Percentiles rank a stretch among this genome's conserved stretches.
phyloP scores from a whole-genome alignment of 768 basidiomycete genomes.

The Chlorophyllum brunneum region DNA sequence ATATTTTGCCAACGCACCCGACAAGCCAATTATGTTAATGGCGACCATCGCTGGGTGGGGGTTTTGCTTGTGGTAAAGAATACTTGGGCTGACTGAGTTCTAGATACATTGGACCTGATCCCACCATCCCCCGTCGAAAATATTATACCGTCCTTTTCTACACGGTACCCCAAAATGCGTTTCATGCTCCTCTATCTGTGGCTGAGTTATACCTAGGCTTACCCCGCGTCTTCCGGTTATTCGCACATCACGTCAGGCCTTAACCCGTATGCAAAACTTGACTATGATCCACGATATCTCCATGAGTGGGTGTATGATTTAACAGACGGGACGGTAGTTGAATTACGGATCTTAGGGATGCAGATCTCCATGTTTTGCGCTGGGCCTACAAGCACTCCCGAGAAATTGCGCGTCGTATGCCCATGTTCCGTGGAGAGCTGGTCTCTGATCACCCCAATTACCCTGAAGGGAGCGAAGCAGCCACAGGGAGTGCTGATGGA shows the following conservation, averaged over 20 bases:
- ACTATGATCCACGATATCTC: slow-evolving; percentile 45
- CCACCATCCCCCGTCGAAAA: slow-evolving; percentile 17
- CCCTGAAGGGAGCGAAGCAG: slow-evolving; percentile 29
- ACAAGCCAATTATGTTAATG: slow-evolving; percentile 51
- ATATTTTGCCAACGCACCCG: slow-evolving; percentile 46
- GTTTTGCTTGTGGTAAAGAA: neutral
- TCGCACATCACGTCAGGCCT: slow-evolving; percentile 43
- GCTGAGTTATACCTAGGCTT: slow-evolving; percentile 1
- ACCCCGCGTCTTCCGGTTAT: slow-evolving; percentile 44
- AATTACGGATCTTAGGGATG: slow-evolving; percentile 23
- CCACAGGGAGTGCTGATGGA: slow-evolving; percentile 15
- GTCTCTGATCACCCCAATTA: slow-evolving; percentile 32
- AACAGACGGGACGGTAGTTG: neutral
- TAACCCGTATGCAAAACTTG: slow-evolving; percentile 35
- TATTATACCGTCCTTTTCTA: slow-evolving; percentile 20
- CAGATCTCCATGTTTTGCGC: slow-evolving; percentile 41
- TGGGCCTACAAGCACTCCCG: slow-evolving; percentile 54
- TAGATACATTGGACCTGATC: slow-evolving; percentile 19
- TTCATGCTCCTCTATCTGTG: neutral
- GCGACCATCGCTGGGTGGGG: slow-evolving; percentile 38
- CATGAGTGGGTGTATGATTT: slow-evolving; percentile 31
- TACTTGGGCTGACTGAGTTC: neutral
- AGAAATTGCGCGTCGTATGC: slow-evolving; percentile 54
- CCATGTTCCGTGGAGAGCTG: slow-evolving; percentile 36
- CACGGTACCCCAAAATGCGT: slow-evolving; percentile 10